A percentile compares a stretch with the other conserved stretches of the same genome.
Conservation (phyloP, 345 rosid genomes). For the Odontarrhena argentea region DNA sequence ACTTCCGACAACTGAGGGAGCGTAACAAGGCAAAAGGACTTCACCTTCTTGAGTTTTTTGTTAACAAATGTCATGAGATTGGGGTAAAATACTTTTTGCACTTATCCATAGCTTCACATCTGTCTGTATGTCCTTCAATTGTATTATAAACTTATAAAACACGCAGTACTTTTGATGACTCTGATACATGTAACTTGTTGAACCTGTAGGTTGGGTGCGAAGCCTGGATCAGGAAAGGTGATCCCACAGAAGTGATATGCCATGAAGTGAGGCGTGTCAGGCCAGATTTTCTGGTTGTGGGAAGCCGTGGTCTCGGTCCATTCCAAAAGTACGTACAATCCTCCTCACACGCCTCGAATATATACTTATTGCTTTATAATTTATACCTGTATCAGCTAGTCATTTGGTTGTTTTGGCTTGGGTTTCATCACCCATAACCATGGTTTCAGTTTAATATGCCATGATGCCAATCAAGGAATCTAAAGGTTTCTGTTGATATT, state of each 20-base stretch:
- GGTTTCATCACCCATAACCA: background rate
- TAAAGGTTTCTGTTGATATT: background rate
- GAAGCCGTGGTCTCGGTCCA: slow-evolving; percentile 93
- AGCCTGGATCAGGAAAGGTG: slow-evolving; percentile 90
- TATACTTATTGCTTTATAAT: slow-evolving; percentile 15
- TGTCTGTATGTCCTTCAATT: background rate
- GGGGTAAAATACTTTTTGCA: slow-evolving; percentile 57
- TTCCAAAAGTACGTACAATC: slow-evolving; percentile 69
- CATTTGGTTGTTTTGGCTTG: slow-evolving; percentile 1
- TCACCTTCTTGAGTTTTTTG: slow-evolving; percentile 87
- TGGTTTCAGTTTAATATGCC: background rate
- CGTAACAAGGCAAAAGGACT: slow-evolving; percentile 73
- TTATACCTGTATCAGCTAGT: background rate
- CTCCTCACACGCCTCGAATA: background rate
- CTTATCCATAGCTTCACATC: background rate
- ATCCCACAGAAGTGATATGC: slow-evolving; percentile 86
- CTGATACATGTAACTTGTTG: slow-evolving; percentile 10
- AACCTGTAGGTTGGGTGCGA: slow-evolving; percentile 70
- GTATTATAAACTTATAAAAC: background rate
- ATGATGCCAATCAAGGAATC: background rate
- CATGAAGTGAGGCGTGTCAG: slow-evolving; percentile 76
- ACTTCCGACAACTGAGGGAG: slow-evolving; percentile 57
- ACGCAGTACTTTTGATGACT: background rate
- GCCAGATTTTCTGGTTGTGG: slow-evolving; percentile 88
- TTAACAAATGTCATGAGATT: slow-evolving; percentile 68